These are phyloP conservation scores for Beauveria varroae DNA, from an alignment of 2,329 filamentous ascomycete genomes.

Conservation along the genomic window DNA sequence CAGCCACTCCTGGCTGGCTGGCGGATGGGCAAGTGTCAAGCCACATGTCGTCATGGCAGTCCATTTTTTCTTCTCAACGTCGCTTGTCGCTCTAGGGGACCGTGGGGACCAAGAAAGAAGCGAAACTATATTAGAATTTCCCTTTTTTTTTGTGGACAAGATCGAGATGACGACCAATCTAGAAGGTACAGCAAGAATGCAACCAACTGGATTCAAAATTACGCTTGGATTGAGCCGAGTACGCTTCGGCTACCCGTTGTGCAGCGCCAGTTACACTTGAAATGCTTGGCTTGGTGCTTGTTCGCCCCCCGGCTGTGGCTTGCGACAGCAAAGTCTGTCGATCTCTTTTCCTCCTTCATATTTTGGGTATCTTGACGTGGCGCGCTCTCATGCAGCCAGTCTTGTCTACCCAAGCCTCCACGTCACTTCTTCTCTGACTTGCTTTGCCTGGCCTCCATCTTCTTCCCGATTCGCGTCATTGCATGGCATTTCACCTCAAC, in stretches of 20 bases:
- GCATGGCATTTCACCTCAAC: neutral
- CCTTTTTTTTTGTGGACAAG: neutral
- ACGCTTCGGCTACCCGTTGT: neutral
- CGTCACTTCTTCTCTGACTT: neutral
- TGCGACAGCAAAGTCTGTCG: conserved; percentile 2
- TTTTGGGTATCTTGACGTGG: neutral
- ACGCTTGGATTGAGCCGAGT: neutral
- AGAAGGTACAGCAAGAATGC: neutral
- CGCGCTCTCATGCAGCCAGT: neutral
- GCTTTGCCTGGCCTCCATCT: neutral
- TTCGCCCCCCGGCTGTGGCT: conserved; percentile 3
- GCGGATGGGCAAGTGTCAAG: neutral
- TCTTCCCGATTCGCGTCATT: neutral
- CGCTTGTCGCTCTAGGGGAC: neutral
- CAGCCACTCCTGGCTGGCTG: neutral
- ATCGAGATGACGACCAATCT: neutral
- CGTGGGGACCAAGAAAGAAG: neutral
- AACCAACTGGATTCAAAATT: too few species aligned
- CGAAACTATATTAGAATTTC: neutral
- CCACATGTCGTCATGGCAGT: conserved; percentile 9
- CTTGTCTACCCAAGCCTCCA: neutral
- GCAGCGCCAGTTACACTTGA: neutral
- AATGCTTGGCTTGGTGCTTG: conserved; percentile 2
- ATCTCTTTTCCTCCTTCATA: neutral
- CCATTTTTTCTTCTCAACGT: neutral